Base-by-base conservation (phyloP, 106 monocot genomes). In the Xerophyta viscosa region DNA sequence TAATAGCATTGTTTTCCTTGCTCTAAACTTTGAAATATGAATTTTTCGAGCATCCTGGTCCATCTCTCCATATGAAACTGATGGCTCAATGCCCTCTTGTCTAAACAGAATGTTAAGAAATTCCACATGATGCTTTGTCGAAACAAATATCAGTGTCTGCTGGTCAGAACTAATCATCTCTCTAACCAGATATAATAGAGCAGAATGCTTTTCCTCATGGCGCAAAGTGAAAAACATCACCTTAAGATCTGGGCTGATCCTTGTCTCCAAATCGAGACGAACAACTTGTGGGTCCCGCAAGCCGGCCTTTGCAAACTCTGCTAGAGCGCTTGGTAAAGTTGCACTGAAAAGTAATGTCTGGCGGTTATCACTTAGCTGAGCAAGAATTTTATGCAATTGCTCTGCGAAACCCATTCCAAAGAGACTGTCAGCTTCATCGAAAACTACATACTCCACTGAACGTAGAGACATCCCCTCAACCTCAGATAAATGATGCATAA, bases 31-130 rank as follows among this genome's bases (percentile, higher is more conserved):
- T 46, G 79, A 65, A 41, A 86, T 52, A 66, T 96, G 78, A 17
- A 96, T 89, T 54, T 89, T 89, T n/a, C 89, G 68, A 25, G 89
- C 96, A 69, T 96, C 96, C 48, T 85, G 96, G 62, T 96, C 96
- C 96, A 96, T 96, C 60, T 89, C 96, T 60, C 96, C 89, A 74
- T 96, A 96, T 12, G 74, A 76, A 23, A 86, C 22, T 19, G 96
- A 89, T n/a, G 82, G 48, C 8, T 86, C 78, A 17, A 89, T 71
- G 10, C 89, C 89, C 62, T 96, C 96, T 78, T 85, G 75, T 73
- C 78, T 66, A 29, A 96, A 89, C 18, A 96, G 63, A 66, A 39
- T 61, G 52, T 66, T 96, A 14, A 96, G 68, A 27, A 96, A 96
- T 56, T 96, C 96, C 9, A 96, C 96, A 66, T 96, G 96, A 54